Conservation (phyloP, 2,329 filamentous ascomycete genomes). For the Plenodomus biglobosus region DNA sequence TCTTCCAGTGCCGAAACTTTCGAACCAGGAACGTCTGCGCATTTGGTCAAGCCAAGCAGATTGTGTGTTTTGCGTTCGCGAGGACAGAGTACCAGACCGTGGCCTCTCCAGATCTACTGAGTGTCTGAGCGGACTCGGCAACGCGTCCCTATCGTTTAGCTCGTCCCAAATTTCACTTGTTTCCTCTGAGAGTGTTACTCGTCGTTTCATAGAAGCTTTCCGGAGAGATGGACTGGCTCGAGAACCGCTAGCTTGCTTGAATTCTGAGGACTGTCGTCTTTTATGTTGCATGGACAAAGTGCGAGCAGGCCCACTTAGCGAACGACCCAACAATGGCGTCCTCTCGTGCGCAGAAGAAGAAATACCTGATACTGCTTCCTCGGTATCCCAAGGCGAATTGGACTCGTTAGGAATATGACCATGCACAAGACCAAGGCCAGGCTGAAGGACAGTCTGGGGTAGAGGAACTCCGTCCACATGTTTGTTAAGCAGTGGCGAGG, state of each 20-base stretch:
- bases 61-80: constrained; percentile 31
- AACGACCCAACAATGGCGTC: constrained; percentile 40
- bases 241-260: constrained; percentile 21
- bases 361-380: constrained; percentile 31
- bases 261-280: constrained; percentile 26
- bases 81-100: constrained; percentile 38
- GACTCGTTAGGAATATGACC: constrained; percentile 62
- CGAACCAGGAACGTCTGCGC: constrained; percentile 43
- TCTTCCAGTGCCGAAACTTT: constrained; percentile 23
- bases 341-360: constrained; percentile 37
- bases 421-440: constrained; percentile 79
- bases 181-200: constrained; percentile 62
- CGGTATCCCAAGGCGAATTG: constrained; percentile 30
- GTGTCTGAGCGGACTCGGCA: constrained; percentile 32
- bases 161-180: constrained; percentile 85
- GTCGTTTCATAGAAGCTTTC: constrained; percentile 32
- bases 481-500: constrained; percentile 46
- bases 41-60: constrained; percentile 39
- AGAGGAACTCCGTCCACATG: constrained; percentile 44
- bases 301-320: constrained; percentile 37
- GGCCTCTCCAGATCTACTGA: constrained; percentile 37
- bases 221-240: constrained; percentile 28
- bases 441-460: constrained; percentile 70
- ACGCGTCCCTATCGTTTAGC: constrained; percentile 64
- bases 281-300: constrained; percentile 24